phyloP scores from a whole-genome alignment of 2,329 filamentous ascomycete genomes.

The Hirsutella minnesotensis region DNA sequence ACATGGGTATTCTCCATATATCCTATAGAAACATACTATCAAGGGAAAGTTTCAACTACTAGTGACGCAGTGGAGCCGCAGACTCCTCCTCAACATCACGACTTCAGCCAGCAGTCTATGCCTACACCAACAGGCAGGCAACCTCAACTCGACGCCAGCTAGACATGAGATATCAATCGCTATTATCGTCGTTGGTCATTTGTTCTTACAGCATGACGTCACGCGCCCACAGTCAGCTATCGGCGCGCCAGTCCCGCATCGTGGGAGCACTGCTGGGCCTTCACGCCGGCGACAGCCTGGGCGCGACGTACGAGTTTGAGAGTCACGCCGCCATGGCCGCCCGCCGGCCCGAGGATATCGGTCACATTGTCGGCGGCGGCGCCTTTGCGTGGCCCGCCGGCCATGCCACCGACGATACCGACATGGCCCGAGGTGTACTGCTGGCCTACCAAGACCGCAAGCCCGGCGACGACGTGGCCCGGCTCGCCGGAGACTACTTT shows the following conservation, averaged over 20 bases:
- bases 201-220: background rate
- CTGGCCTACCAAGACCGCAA: slow-evolving; percentile 25
- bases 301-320: slow-evolving; percentile 31
- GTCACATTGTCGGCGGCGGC: slow-evolving; percentile 32
- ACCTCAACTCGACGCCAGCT: no score
- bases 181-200: background rate
- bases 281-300: slow-evolving; percentile 34
- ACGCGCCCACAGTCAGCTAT: background rate
- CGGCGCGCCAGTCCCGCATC: slow-evolving; percentile 15
- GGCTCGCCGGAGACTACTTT: slow-evolving; percentile 24
- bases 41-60: no score
- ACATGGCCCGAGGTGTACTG: slow-evolving; percentile 32
- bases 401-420: slow-evolving; percentile 35
- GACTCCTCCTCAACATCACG: no score
- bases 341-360: slow-evolving; percentile 23
- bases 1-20: no score
- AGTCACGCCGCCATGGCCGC: slow-evolving; percentile 19
- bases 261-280: slow-evolving; percentile 33
- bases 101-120: no score
- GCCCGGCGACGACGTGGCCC: slow-evolving; percentile 16
- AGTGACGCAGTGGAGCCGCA: no score
- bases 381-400: slow-evolving; percentile 28
- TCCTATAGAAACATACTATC: no score
- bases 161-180: background rate
- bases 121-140: no score